These are phyloP conservation scores for Prunus campanulata DNA, from an alignment of 306 rosid species.

Conservation along the genomic window DNA sequence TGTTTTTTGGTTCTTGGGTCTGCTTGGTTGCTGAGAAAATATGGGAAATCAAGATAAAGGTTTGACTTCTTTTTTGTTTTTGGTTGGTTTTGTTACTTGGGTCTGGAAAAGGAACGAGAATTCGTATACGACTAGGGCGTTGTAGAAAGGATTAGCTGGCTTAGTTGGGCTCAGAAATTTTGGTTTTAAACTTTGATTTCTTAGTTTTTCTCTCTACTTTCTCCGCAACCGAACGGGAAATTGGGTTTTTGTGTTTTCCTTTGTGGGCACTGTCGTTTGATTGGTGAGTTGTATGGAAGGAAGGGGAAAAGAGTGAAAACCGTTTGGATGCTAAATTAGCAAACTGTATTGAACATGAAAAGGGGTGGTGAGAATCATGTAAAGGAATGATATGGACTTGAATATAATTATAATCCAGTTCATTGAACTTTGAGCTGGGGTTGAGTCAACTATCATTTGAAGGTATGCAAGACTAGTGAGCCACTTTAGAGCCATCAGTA, in stretches of 20 bases:
- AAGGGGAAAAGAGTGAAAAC: not conserved
- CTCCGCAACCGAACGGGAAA: not conserved
- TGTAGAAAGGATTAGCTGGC: not conserved
- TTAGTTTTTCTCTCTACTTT: not conserved
- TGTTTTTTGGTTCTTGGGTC: constrained; percentile 12
- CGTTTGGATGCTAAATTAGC: not conserved
- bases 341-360: not conserved
- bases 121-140: not conserved
- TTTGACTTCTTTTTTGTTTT: constrained; percentile 1
- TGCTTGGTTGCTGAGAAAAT: constrained; percentile 14
- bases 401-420: not conserved
- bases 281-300: not conserved
- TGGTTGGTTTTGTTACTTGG: constrained; percentile 3
- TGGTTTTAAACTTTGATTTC: not conserved
- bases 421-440: not conserved
- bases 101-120: not conserved
- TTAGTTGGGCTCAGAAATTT: not conserved
- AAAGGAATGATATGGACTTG: too few relatives aligned
- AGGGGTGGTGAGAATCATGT: not conserved
- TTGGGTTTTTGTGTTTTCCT: not conserved
- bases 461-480: not conserved
- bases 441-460: not conserved
- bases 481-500: not conserved
- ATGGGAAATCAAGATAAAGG: not conserved
- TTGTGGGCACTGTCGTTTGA: not conserved